These are phyloP conservation scores for Cladosporium sp. DNA, from an alignment of 2,329 filamentous ascomycete genomes.

Conservation along the genomic window DNA sequence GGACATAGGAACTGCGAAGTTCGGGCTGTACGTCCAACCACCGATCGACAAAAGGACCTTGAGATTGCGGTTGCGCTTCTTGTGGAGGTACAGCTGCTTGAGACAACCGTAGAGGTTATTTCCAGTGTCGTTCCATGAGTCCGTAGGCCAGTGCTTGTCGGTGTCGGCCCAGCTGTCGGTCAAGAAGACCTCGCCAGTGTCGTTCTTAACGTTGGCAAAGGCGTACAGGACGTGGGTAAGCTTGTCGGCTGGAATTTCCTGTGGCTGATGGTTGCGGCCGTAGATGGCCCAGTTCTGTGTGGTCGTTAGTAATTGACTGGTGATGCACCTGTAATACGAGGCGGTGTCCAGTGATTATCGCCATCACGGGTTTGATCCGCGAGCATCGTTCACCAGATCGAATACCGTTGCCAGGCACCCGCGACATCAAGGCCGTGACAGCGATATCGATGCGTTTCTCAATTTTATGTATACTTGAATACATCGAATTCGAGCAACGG, in stretches of 20 bases:
- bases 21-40: conserved; percentile 76
- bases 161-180: conserved; percentile 68
- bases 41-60: conserved; percentile 81
- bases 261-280: conserved; percentile 75
- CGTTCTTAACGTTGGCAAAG: conserved; percentile 80
- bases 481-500: neutral
- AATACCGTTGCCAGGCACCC: neutral
- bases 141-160: conserved; percentile 68
- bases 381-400: conserved; percentile 55
- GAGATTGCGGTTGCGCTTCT: conserved; percentile 72
- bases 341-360: neutral
- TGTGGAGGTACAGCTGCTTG: conserved; percentile 73
- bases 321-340: too few relatives aligned
- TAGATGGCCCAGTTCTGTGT: conserved; percentile 64
- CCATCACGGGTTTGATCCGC: neutral
- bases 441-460: neutral
- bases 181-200: conserved; percentile 74
- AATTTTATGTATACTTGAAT: neutral
- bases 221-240: conserved; percentile 88
- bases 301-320: conserved; percentile 58
- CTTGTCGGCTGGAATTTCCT: conserved; percentile 74
- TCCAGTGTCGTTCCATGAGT: conserved; percentile 65
- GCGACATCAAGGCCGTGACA: too few relatives aligned
- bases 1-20: conserved; percentile 70
- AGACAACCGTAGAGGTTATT: conserved; percentile 73